Evolutionary conservation across 164 flowering plant species (phyloP), one percentile per base, ranked within the genome.

Genomic region (Magnolia sinica): DNA sequence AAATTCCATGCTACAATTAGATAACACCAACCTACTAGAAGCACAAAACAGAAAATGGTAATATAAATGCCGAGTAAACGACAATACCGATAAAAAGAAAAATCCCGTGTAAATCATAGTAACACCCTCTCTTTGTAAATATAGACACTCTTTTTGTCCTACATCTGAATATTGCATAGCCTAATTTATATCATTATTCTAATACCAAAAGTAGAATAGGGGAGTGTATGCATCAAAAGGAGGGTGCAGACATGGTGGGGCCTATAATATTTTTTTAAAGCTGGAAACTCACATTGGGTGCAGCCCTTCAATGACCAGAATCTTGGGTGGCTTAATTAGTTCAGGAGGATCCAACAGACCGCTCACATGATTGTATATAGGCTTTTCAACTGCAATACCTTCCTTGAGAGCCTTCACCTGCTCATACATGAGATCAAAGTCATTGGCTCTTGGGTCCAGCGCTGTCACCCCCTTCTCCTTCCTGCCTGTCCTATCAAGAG

Each of bases 271-370:
- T 55, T 11, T 11, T 55, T 16, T 16, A 31, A 68, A 74, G 3
- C n/a, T 63, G 37, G 66, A 75, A 81, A 81, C 95, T 91, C 81
- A 95, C 99, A 95, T 93, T 76, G 99, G 98, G 83, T 95, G 99
- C 52, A 95, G 78, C 0, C 98, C 99, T 87, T 93, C 99, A 81
- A 93, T 95, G 81, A 95, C 98, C 61, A 93, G 85, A 72, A 95
- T 93, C 92, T 90, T 95, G 24, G 99, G 97, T 37, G 99, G 96
- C 78, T 90, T 85, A 71, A 93, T 93, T 74, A 87, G 83, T 88
- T 93, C 99, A 65, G 99, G 98, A 77, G 99, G 92, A 69, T 95
- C 99, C 68, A 95, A 71, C 63, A 95, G 89, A 64, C 99, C 99
- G 76, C 82, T 82, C 51, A 95, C 99, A 84, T 95, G 99, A 68